Percentiles rank a stretch among this genome's conserved stretches.
Conservation (phyloP, 2,329 filamentous ascomycete genomes). For the Hyphodiscus sp. region DNA sequence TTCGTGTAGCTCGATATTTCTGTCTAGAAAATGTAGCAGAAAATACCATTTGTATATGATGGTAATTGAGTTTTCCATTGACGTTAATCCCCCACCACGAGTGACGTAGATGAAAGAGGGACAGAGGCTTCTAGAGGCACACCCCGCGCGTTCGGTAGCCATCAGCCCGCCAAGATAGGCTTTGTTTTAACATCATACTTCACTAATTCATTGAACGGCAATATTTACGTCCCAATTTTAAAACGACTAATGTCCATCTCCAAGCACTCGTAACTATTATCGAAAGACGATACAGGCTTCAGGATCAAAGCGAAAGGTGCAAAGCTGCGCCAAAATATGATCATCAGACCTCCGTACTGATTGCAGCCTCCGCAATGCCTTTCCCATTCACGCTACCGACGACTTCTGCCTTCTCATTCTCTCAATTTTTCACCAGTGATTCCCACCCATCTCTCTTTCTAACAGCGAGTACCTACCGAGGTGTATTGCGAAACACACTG, state of each 20-base stretch:
- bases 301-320: neutral
- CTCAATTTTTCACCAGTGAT: constrained; percentile 66
- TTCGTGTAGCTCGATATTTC: too few relatives aligned
- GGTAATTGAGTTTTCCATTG: neutral
- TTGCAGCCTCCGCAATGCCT: constrained; percentile 54
- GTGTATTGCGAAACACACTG: constrained; percentile 72
- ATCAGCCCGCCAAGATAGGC: neutral
- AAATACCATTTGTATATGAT: neutral
- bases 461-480: constrained; percentile 74
- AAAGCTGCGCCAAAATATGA: neutral
- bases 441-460: constrained; percentile 87
- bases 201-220: neutral
- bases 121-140: neutral
- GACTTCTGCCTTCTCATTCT: constrained; percentile 80
- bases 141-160: neutral
- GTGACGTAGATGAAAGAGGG: neutral
- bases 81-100: neutral
- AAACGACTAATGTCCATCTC: neutral
- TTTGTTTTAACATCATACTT: too few relatives aligned
- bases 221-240: neutral
- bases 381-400: constrained; percentile 86
- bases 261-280: neutral
- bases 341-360: neutral
- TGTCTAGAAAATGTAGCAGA: neutral
- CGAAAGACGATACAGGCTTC: neutral